phyloP scores from a whole-genome alignment of 1,139 yeast species.

The Saccharomyces hybrid region DNA sequence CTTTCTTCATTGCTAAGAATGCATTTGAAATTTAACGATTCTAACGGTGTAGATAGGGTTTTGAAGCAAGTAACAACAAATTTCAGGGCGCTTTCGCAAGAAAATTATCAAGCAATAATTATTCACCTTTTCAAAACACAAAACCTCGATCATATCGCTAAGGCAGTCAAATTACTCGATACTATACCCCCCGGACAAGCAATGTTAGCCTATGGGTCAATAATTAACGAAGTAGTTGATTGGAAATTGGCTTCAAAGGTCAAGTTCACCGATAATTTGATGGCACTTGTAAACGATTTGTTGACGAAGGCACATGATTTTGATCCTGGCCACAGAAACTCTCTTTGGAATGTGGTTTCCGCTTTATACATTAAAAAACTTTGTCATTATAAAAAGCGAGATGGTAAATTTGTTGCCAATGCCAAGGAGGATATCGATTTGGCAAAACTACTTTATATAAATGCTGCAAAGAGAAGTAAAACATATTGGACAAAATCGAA shows the following conservation, averaged over 20 bases:
- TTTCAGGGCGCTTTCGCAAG: conserved; percentile 16
- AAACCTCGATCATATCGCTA: conserved; percentile 11
- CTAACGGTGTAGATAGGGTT: conserved; percentile 37
- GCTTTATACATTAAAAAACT: conserved; percentile 20
- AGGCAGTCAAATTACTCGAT: conserved; percentile 18
- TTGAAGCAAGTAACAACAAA: conserved; percentile 28
- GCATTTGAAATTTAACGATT: conserved; percentile 36
- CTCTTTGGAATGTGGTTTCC: conserved; percentile 22
- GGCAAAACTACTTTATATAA: conserved; percentile 16
- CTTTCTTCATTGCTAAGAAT: conserved; percentile 36
- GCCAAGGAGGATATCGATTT: conserved; percentile 7
- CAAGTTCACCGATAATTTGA: conserved; percentile 2
- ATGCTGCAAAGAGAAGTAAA: conserved; percentile 3
- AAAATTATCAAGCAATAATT: conserved; percentile 18
- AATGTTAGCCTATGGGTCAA: conserved; percentile 14
- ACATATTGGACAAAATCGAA: not conserved
- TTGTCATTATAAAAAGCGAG: not conserved
- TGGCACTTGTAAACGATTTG: conserved; percentile 15
- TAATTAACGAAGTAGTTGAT: conserved; percentile 17
- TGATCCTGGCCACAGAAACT: conserved; percentile 17
- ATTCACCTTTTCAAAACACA: conserved; percentile 13
- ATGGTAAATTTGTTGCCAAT: not conserved
- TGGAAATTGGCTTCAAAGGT: conserved; percentile 7
- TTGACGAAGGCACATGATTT: conserved; percentile 16
- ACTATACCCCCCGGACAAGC: conserved; percentile 13